phyloP scores from a whole-genome alignment of 2,329 filamentous ascomycete species.

The Aspergillus chevalieri region DNA sequence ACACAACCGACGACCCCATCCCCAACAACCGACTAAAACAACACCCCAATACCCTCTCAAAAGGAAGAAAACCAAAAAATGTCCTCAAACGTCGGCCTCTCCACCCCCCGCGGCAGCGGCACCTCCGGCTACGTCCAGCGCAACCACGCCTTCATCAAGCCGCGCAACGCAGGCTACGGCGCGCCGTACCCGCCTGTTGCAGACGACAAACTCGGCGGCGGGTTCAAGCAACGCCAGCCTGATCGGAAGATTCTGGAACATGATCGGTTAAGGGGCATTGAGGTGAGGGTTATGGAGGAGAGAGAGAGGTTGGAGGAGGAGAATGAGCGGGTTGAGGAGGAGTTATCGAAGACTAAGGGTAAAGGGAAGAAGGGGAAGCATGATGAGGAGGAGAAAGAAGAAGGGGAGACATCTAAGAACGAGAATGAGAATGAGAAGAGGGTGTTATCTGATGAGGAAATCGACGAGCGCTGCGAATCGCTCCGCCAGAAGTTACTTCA shows the following conservation, averaged over 20 bases:
- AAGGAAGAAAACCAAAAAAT: constrained; percentile 43
- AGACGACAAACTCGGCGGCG: constrained; percentile 4
- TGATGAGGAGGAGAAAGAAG: constrained; percentile 6
- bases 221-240: constrained; percentile 71
- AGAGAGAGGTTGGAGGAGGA: constrained; percentile 89
- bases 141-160: constrained; percentile 81
- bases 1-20: no score
- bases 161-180: constrained; percentile 62
- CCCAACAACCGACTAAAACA: no score
- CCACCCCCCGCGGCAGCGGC: constrained; percentile 87
- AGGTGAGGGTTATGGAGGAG: constrained; percentile 88
- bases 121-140: constrained; percentile 97
- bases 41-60: no score
- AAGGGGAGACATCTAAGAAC: constrained; percentile 2
- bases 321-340: constrained; percentile 58
- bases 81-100: constrained; percentile 95
- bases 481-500: constrained; percentile 59
- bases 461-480: constrained; percentile 67
- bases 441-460: constrained; percentile 70
- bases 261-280: constrained; percentile 81
- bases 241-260: constrained; percentile 92
- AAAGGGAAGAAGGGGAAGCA: constrained; percentile 43
- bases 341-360: constrained; percentile 71
- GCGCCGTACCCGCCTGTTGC: constrained; percentile 61
- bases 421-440: constrained; percentile 27